phyloP scores from a whole-genome alignment of 2,329 filamentous ascomycete genomes.

The Trichoderma guizhouense region DNA sequence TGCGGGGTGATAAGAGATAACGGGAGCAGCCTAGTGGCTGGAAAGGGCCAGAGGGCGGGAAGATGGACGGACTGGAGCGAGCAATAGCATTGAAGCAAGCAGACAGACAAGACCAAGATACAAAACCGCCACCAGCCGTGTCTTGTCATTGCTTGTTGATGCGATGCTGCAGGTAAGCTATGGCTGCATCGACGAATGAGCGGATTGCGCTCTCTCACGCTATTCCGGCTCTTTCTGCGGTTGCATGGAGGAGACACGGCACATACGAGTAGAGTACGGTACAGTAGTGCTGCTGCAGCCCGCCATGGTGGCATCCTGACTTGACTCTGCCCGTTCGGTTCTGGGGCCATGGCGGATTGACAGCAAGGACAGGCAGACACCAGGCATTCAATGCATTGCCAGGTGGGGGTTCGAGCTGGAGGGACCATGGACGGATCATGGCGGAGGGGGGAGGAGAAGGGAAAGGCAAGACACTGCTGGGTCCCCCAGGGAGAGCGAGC shows the following conservation, averaged over 20 bases:
- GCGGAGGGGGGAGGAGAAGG: not conserved
- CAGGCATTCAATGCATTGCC: no score
- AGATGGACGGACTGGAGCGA: not conserved
- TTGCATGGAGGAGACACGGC: not conserved
- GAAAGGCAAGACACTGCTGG: slow-evolving; percentile 9
- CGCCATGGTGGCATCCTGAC: not conserved
- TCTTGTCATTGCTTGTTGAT: not conserved
- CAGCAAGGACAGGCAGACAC: slow-evolving; percentile 9
- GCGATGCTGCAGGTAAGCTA: not conserved
- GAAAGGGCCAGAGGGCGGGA: not conserved
- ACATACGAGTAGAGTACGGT: not conserved
- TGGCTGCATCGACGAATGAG: not conserved
- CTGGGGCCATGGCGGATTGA: slow-evolving; percentile 4
- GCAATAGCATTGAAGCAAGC: not conserved
- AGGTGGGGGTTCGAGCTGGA: not conserved
- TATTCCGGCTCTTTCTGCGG: not conserved
- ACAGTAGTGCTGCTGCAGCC: not conserved
- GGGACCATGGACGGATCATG: not conserved
- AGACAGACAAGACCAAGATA: no score
- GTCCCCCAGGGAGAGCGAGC: not conserved
- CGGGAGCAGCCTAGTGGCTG: slow-evolving; percentile 14
- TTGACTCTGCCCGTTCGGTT: not conserved
- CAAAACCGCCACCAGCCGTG: not conserved
- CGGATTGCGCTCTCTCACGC: not conserved
- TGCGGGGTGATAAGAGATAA: slow-evolving; percentile 23